These are phyloP conservation scores for Ophiognomonia clavigignenti-juglandacearum DNA, from an alignment of 2,329 filamentous ascomycete species.

Conservation along the genomic window DNA sequence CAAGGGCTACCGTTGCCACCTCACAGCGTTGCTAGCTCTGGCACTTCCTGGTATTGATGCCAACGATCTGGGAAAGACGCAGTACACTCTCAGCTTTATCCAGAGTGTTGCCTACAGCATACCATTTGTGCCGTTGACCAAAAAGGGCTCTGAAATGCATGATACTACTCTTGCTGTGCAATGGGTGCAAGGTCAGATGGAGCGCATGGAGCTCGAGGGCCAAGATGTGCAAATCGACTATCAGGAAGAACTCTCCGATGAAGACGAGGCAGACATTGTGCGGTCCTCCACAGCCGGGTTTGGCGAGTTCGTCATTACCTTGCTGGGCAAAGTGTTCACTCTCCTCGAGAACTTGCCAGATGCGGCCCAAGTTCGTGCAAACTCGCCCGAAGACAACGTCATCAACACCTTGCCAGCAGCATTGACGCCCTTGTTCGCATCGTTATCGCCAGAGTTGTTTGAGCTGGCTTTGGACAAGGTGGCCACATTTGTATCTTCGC, in stretches of 20 bases:
- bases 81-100: constrained; percentile 91
- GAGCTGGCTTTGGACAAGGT: constrained; percentile 90
- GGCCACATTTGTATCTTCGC: constrained; percentile 82
- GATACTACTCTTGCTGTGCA: constrained; percentile 76
- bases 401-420: constrained; percentile 93
- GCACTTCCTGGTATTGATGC: constrained; percentile 94
- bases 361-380: constrained; percentile 77
- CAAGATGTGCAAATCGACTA: constrained; percentile 85
- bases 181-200: constrained; percentile 93
- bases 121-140: constrained; percentile 78
- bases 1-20: constrained; percentile 94
- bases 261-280: constrained; percentile 81
- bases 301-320: constrained; percentile 83
- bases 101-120: constrained; percentile 96
- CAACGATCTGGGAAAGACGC: constrained; percentile 94
- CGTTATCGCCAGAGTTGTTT: constrained; percentile 87
- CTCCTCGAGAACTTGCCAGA: constrained; percentile 93
- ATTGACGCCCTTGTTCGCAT: constrained; percentile 83
- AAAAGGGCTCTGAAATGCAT: constrained; percentile 61
- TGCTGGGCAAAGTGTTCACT: constrained; percentile 92
- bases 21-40: constrained; percentile 88
- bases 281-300: constrained; percentile 93
- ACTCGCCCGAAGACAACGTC: constrained; percentile 93
- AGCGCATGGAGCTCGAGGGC: constrained; percentile 85
- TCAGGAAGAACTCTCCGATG: constrained; percentile 71